These are phyloP conservation scores for Psilocybe subaeruginosa DNA, from an alignment of 768 basidiomycete species.

Conservation along the genomic window DNA sequence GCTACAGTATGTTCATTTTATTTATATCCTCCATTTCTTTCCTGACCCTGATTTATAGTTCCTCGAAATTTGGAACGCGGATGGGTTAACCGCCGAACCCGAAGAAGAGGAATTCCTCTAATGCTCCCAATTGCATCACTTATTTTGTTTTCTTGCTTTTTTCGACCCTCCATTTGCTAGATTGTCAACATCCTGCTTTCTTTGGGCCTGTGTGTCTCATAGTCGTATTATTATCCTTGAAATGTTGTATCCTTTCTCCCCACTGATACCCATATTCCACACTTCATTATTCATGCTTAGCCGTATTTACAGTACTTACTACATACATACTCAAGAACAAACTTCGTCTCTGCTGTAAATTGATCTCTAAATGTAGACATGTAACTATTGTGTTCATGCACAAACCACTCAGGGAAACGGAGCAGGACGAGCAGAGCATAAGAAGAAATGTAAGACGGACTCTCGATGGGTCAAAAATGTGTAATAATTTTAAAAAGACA, in stretches of 20 bases:
- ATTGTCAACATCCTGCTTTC: neutral
- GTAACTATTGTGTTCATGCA: neutral
- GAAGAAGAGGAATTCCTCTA: conserved; percentile 47
- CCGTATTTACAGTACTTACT: neutral
- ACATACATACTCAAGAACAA: neutral
- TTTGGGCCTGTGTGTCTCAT: conserved; percentile 1
- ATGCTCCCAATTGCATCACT: neutral
- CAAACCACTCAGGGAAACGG: no score
- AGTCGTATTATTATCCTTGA: conserved; percentile 2
- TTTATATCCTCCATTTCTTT: neutral
- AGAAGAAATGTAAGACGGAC: no score
- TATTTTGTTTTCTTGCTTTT: conserved; percentile 4
- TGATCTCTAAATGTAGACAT: neutral
- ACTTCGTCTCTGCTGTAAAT: neutral
- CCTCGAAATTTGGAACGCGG: conserved; percentile 81
- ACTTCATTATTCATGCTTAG: neutral
- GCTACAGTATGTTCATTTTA: conserved; percentile 50
- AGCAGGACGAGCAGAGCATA: no score
- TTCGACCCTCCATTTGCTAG: neutral
- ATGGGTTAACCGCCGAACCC: conserved; percentile 71
- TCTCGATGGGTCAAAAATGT: no score
- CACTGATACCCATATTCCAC: neutral
- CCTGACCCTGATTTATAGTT: conserved; percentile 46
- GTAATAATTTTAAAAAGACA: no score
- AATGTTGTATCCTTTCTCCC: conserved; percentile 2